Conservation (phyloP, 2,329 filamentous ascomycete species). For the Pyrenophora graminea region DNA sequence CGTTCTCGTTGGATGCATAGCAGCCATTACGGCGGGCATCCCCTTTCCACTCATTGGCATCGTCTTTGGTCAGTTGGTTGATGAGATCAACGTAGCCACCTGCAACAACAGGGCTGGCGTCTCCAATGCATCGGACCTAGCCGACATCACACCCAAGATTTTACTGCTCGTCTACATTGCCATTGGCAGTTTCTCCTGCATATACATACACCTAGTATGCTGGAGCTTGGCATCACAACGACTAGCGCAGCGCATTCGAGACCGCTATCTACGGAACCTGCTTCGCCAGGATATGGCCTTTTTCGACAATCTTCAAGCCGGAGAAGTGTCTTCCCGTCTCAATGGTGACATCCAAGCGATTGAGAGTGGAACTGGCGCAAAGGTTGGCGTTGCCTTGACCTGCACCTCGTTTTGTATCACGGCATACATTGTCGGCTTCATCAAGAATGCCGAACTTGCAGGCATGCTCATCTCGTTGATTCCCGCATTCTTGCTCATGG, state of each 20-base stretch:
- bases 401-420: conserved; percentile 69
- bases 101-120: conserved; percentile 47
- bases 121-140: conserved; percentile 28
- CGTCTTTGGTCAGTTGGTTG: conserved; percentile 66
- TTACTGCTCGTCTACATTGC: conserved; percentile 66
- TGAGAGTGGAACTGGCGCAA: conserved; percentile 70
- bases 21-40: conserved; percentile 62
- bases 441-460: conserved; percentile 65
- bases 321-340: conserved; percentile 66
- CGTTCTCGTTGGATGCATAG: conserved; percentile 45
- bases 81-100: conserved; percentile 63
- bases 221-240: conserved; percentile 69
- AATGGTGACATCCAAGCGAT: conserved; percentile 69
- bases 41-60: conserved; percentile 68
- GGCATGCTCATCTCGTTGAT: conserved; percentile 67
- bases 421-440: conserved; percentile 69
- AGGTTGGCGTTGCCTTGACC: conserved; percentile 67
- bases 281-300: conserved; percentile 66
- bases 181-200: conserved; percentile 64
- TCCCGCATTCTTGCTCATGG: conserved; percentile 66
- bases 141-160: conserved; percentile 63
- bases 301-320: conserved; percentile 66
- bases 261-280: conserved; percentile 62
- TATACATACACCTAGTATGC: conserved; percentile 67
- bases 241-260: conserved; percentile 65